These are phyloP conservation scores for Pseudonitzschia pungens DNA, from an alignment of 108 stramenopile genomes.

Conservation along the genomic window DNA sequence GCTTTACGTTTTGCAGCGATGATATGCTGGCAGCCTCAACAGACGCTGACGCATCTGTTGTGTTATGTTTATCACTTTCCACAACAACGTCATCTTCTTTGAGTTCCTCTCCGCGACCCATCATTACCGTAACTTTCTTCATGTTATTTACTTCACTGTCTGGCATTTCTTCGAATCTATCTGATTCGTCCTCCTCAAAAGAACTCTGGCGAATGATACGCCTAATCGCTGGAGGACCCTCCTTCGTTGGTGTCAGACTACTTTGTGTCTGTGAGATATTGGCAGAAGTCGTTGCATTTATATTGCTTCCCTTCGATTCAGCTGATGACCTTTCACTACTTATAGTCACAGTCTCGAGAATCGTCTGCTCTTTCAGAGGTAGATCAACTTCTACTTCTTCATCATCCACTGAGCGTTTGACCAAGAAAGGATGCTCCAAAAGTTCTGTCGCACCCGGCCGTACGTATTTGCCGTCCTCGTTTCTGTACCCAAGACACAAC, in stretches of 20 bases:
- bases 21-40: slow-evolving; percentile 13
- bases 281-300: slow-evolving; percentile 4
- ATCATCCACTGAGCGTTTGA: slow-evolving; percentile 69
- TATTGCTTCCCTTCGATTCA: slow-evolving; percentile 17
- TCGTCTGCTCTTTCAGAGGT: slow-evolving; percentile 66
- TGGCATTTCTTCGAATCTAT: slow-evolving; percentile 84
- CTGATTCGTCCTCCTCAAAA: slow-evolving; percentile 38
- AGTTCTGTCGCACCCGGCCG: slow-evolving; percentile 78
- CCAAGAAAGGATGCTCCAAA: slow-evolving; percentile 75
- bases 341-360: slow-evolving; percentile 36
- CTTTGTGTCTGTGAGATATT: slow-evolving; percentile 17
- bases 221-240: not conserved
- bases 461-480: slow-evolving; percentile 57
- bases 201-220: slow-evolving; percentile 30
- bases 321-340: slow-evolving; percentile 10
- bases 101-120: slow-evolving; percentile 80
- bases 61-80: not conserved
- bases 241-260: not conserved
- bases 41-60: not conserved
- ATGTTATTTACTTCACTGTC: slow-evolving; percentile 82
- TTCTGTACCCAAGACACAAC: slow-evolving; percentile 76
- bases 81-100: slow-evolving; percentile 41
- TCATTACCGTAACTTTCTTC: slow-evolving; percentile 79
- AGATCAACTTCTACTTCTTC: slow-evolving; percentile 84
- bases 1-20: slow-evolving; percentile 13